Evolutionary conservation across 805 yeast species (phyloP).

Genomic region (Starmera pachycereana): DNA sequence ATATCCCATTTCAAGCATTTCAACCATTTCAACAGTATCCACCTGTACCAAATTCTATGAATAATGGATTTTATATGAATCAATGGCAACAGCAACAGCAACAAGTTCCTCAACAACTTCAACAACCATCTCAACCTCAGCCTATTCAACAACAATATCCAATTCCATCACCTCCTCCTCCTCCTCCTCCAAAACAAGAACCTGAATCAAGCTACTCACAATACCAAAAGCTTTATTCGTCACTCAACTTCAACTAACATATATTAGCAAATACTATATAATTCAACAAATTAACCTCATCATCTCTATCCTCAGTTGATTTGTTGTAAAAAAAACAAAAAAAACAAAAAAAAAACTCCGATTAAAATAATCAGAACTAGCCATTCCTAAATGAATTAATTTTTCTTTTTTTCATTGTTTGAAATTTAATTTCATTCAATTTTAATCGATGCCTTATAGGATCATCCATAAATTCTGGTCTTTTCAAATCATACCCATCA

Average conservation of each 20-base stretch:
- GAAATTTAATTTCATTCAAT: slow-evolving; percentile 40
- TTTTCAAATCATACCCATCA: slow-evolving; percentile 38
- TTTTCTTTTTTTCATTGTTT: slow-evolving; percentile 30
- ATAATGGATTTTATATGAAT: too few relatives aligned
- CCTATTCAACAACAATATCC: not conserved
- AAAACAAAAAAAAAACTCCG: too few relatives aligned
- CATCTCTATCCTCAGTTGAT: slow-evolving; percentile 20
- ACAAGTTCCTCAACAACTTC: not conserved
- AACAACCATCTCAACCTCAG: too few relatives aligned
- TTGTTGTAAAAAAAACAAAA: too few relatives aligned
- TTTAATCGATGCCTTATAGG: slow-evolving; percentile 30
- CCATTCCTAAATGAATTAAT: slow-evolving; percentile 1
- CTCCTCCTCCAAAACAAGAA: too few relatives aligned
- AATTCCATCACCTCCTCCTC: not conserved
- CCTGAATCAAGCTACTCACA: slow-evolving; percentile 4
- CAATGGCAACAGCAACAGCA: too few relatives aligned
- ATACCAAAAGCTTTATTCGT: too few relatives aligned
- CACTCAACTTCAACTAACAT: too few relatives aligned
- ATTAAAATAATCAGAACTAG: too few relatives aligned
- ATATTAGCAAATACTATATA: too few relatives aligned
- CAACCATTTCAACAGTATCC: not conserved
- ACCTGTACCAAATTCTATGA: too few relatives aligned
- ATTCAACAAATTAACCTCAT: not conserved
- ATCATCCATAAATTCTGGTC: slow-evolving; percentile 47
- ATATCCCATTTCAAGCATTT: not conserved